These are phyloP conservation scores for Closterium sp. DNA, from an alignment of 139 green algal species.

Conservation along the genomic window DNA sequence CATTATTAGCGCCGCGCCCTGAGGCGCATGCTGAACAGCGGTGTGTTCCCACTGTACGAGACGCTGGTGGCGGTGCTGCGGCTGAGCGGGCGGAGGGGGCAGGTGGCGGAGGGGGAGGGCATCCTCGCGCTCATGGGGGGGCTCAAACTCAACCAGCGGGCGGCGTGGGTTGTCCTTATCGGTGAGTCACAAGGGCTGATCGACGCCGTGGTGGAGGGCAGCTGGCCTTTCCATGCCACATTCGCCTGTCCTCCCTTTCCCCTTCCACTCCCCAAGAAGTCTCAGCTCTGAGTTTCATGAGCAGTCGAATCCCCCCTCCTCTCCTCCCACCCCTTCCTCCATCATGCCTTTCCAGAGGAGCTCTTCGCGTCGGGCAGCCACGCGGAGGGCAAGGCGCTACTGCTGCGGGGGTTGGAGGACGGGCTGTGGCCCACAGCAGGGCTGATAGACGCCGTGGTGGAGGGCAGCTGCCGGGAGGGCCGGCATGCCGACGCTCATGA, in stretches of 20 bases:
- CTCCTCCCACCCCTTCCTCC: neutral
- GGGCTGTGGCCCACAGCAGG: neutral
- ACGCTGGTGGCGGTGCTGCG: slow-evolving; percentile 5
- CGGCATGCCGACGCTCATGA: neutral
- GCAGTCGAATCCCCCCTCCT: too few relatives aligned
- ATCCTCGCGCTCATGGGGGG: slow-evolving; percentile 1
- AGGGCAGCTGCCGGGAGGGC: neutral
- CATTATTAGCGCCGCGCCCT: neutral
- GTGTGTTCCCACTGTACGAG: neutral
- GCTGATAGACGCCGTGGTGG: neutral
- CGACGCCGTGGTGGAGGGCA: too few relatives aligned
- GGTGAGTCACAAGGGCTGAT: neutral
- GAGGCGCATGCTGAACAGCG: neutral
- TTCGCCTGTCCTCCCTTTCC: too few relatives aligned
- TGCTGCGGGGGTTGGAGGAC: neutral
- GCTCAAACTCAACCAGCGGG: neutral
- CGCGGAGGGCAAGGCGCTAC: neutral
- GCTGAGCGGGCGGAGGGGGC: neutral
- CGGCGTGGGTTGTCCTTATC: neutral
- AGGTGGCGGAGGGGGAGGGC: slow-evolving; percentile 7
- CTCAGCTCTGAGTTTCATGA: too few relatives aligned
- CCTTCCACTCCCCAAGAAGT: neutral
- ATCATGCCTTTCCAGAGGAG: neutral
- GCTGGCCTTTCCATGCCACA: too few relatives aligned
- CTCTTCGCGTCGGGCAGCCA: neutral